Percentiles rank a stretch among this genome's conserved stretches.
These are phyloP conservation scores for Paramecium sonneborni DNA, from an alignment of 73 alveolate genomes.

Conservation along the genomic window DNA sequence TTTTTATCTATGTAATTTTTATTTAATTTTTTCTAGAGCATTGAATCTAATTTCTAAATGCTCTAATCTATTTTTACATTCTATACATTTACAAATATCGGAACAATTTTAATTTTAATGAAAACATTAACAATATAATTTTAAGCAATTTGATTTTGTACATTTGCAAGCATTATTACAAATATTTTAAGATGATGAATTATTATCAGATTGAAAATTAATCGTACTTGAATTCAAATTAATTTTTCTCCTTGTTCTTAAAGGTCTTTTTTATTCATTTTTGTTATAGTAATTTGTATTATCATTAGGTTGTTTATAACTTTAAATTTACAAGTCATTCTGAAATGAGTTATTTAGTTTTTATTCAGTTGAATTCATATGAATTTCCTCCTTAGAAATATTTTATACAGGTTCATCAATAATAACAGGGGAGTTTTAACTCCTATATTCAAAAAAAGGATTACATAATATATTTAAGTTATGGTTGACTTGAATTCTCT, in stretches of 20 bases:
- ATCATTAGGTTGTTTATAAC: neutral
- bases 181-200: neutral
- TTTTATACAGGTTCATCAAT: neutral
- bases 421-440: neutral
- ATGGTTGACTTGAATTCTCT: neutral
- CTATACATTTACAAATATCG: neutral
- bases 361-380: neutral
- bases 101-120: neutral
- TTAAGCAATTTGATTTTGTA: neutral
- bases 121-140: neutral
- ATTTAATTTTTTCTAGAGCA: neutral
- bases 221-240: neutral
- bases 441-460: neutral
- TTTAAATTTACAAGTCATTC: neutral
- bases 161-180: neutral
- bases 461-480: slow-evolving; percentile 14
- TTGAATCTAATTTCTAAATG: neutral
- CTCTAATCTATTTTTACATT: neutral
- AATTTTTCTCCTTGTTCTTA: neutral
- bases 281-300: neutral
- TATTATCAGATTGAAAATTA: neutral
- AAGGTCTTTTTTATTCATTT: neutral
- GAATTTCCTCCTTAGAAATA: neutral
- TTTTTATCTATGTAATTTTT: neutral
- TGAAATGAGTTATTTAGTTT: neutral